These are phyloP conservation scores for Gossypium aridum DNA, from an alignment of 441 rosid species.

Conservation along the genomic window DNA sequence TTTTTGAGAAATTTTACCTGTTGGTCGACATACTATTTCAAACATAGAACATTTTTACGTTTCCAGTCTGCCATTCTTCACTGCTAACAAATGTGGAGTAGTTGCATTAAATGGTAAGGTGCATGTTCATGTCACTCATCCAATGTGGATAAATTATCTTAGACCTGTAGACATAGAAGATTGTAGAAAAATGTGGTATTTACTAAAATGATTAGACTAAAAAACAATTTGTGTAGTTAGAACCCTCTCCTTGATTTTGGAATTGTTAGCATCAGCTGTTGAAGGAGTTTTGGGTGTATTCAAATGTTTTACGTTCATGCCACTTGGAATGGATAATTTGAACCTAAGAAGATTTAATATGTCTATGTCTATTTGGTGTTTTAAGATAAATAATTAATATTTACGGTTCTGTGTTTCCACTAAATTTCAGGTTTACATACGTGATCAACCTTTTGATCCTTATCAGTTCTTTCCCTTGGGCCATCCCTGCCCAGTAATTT, in stretches of 20 bases:
- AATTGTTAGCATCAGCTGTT: not conserved
- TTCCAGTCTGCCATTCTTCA: slow-evolving; percentile 6
- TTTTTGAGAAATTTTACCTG: not conserved
- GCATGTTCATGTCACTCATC: slow-evolving; percentile 3
- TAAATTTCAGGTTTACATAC: slow-evolving; percentile 67
- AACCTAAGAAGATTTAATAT: not conserved
- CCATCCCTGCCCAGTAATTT: slow-evolving; percentile 57
- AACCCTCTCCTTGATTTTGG: not conserved
- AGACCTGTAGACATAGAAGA: not conserved
- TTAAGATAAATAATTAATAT: not conserved
- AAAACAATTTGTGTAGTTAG: not conserved
- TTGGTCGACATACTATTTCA: not conserved
- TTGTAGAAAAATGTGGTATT: not conserved
- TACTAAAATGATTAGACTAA: not conserved
- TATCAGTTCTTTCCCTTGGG: slow-evolving; percentile 77
- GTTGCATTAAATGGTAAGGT: not conserved
- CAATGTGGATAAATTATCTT: slow-evolving; percentile 6
- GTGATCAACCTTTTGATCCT: slow-evolving; percentile 87
- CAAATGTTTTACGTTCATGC: slow-evolving; percentile 1
- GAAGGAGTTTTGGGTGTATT: not conserved
- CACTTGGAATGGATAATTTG: not conserved
- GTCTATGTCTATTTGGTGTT: not conserved
- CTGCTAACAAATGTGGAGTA: slow-evolving; percentile 3
- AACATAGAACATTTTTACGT: slow-evolving; percentile 11
- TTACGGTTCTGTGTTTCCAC: slow-evolving; percentile 1